Evolutionary conservation across 2,329 filamentous ascomycete genomes (phyloP).

Genomic region (Fusarium proliferatum): DNA sequence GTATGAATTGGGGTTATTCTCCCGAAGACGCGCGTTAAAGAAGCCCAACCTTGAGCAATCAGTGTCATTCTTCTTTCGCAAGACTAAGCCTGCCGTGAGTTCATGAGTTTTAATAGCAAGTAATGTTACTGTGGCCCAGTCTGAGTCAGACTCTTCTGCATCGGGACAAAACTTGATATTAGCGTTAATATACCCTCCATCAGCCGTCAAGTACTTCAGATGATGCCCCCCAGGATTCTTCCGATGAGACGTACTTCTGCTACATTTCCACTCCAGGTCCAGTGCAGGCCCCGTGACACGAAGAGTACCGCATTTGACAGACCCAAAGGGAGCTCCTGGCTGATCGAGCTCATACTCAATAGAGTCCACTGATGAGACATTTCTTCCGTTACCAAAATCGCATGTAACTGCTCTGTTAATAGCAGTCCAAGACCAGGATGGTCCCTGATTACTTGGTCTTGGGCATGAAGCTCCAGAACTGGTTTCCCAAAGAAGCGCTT

Average conservation of each 20-base stretch:
- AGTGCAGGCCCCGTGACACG: neutral
- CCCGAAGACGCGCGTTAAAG: neutral
- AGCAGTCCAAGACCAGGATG: neutral
- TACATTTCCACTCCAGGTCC: neutral
- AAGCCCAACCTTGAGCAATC: neutral
- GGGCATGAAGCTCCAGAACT: fast-evolving
- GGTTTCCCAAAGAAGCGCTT: neutral
- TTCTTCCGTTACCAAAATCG: fast-evolving
- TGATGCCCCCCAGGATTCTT: no score
- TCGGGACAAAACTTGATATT: neutral
- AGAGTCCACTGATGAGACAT: neutral
- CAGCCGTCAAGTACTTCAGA: fast-evolving
- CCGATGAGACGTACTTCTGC: neutral
- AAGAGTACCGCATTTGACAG: neutral
- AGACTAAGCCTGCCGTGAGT: no score
- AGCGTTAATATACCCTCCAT: fast-evolving
- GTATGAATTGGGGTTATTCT: no score
- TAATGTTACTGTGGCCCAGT: neutral
- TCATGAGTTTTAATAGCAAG: neutral
- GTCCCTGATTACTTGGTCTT: neutral
- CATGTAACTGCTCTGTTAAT: neutral
- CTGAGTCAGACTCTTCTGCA: neutral
- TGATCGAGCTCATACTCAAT: neutral
- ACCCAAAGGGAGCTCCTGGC: neutral
- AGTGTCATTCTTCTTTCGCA: neutral